phyloP scores from a whole-genome alignment of 192 early-diverging fungal genomes.

The Powellomyces hirtus region DNA sequence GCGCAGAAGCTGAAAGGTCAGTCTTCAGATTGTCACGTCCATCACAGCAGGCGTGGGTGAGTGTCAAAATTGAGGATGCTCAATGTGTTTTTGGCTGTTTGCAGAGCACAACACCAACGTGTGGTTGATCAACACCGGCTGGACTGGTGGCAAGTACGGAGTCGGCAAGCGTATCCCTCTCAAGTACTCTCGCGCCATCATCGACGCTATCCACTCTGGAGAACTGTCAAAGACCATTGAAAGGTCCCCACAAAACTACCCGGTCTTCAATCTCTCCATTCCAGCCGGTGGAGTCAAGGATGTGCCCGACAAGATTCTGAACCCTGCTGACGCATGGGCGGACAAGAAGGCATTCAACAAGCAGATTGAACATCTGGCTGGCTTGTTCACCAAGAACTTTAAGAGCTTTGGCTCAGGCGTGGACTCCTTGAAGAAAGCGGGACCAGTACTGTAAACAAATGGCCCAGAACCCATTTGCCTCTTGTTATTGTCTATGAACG shows the following conservation, averaged over 20 bases:
- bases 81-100: background rate
- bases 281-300: conserved; percentile 64
- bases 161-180: conserved; percentile 81
- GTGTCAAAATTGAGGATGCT: background rate
- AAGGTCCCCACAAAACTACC: conserved; percentile 64
- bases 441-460: conserved; percentile 17
- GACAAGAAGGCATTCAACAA: conserved; percentile 65
- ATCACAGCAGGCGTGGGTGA: background rate
- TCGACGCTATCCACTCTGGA: conserved; percentile 90
- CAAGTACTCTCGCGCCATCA: conserved; percentile 88
- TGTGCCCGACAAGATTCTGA: conserved; percentile 80
- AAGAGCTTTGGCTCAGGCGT: conserved; percentile 68
- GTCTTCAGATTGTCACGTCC: background rate
- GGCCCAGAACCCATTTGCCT: too few relatives aligned
- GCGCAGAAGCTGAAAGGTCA: conserved; percentile 72
- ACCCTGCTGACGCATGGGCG: conserved; percentile 83
- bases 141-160: conserved; percentile 84
- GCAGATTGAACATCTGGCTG: conserved; percentile 72
- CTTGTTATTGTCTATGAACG: too few relatives aligned
- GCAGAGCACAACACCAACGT: conserved; percentile 65
- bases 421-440: conserved; percentile 18
- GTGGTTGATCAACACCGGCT: conserved; percentile 90
- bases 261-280: conserved; percentile 82
- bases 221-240: conserved; percentile 54
- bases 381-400: conserved; percentile 89